Evolutionary conservation across 2,329 filamentous ascomycete species (phyloP).

Genomic region (Botrytis squamosa): DNA sequence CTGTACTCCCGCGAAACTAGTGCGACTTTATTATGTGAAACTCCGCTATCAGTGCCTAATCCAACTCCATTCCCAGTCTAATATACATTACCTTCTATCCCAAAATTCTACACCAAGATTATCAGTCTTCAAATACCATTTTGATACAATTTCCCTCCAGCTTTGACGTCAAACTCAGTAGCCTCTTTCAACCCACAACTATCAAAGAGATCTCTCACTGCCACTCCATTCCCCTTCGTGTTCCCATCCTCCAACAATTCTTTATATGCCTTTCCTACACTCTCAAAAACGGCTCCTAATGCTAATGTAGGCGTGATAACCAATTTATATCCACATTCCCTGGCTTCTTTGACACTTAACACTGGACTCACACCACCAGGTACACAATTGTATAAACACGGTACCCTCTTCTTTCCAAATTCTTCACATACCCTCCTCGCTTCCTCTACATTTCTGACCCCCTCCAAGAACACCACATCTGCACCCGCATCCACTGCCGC

Average conservation of each 20-base stretch:
- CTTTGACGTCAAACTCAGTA: not conserved
- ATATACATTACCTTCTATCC: not conserved
- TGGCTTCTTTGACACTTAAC: slow-evolving; percentile 52
- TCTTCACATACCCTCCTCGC: slow-evolving; percentile 33
- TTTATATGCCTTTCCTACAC: not conserved
- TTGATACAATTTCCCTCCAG: not conserved
- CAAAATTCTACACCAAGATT: not conserved
- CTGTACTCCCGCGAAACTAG: not conserved
- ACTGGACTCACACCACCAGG: slow-evolving; percentile 55
- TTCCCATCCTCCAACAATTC: not conserved
- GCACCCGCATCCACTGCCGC: slow-evolving; percentile 54
- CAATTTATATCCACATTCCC: slow-evolving; percentile 55
- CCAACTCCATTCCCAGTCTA: not conserved
- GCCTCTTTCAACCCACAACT: slow-evolving; percentile 11
- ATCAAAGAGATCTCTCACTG: slow-evolving; percentile 1
- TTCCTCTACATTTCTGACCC: slow-evolving; percentile 52
- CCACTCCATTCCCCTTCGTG: not conserved
- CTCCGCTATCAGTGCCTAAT: not conserved
- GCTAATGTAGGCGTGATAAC: slow-evolving; percentile 52
- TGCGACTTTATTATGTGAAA: no score
- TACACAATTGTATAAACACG: slow-evolving; percentile 57
- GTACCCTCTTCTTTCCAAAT: slow-evolving; percentile 44
- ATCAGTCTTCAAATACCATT: not conserved
- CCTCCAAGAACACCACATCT: slow-evolving; percentile 61
- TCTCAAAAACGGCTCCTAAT: not conserved